Conservation (phyloP, 164 flowering plant species). For the Paratinospora sagittata region DNA sequence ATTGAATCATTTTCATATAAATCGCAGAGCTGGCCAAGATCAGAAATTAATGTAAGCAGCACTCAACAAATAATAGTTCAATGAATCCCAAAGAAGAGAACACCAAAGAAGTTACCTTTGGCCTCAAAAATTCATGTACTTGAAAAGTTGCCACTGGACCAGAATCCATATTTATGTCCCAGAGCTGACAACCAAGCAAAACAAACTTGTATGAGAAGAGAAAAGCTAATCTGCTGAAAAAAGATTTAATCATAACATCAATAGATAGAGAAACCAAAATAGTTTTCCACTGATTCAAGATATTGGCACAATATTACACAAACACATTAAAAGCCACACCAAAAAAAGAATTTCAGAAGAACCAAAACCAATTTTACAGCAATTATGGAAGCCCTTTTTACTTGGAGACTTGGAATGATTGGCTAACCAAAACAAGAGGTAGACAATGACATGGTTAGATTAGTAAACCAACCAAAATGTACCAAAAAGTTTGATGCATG, state of each 20-base stretch:
- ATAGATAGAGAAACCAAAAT: neutral
- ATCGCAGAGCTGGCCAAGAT: conserved; percentile 69
- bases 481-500: neutral
- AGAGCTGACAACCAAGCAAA: conserved; percentile 50
- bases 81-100: neutral
- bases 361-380: neutral
- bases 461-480: too few relatives aligned
- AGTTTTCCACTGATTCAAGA: neutral
- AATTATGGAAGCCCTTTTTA: neutral
- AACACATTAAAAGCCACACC: neutral
- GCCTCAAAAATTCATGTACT: conserved; percentile 95
- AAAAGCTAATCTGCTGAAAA: neutral
- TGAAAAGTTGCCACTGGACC: conserved; percentile 95
- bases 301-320: neutral
- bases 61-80: conserved; percentile 1
- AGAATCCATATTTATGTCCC: conserved; percentile 99
- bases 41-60: conserved; percentile 13
- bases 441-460: too few relatives aligned
- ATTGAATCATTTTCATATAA: conserved; percentile 97
- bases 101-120: conserved; percentile 47
- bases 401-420: neutral
- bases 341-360: neutral
- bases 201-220: conserved; percentile 5
- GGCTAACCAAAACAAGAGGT: too few relatives aligned
- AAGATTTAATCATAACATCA: neutral